These are phyloP conservation scores for Alternaria viburni DNA, from an alignment of 2,329 filamentous ascomycete species.

Conservation along the genomic window DNA sequence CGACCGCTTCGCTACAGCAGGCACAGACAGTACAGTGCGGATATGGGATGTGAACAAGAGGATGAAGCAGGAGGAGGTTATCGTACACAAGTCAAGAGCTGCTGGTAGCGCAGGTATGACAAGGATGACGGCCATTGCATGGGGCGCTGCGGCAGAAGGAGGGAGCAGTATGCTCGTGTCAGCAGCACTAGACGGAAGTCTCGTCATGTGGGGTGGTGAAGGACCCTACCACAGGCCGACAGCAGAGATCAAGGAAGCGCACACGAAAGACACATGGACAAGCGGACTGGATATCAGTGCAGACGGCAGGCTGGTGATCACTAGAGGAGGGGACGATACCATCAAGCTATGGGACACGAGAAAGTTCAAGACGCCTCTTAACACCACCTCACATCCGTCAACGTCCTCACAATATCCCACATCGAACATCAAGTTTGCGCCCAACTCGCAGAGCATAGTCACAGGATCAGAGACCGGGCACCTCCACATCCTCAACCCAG, in stretches of 20 bases:
- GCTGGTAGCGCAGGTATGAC: conserved; percentile 87
- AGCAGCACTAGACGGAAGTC: conserved; percentile 84
- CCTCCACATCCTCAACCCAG: conserved; percentile 91
- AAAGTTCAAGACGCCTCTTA: conserved; percentile 90
- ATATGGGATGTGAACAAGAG: conserved; percentile 98
- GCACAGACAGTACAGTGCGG: conserved; percentile 91
- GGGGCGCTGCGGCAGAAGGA: conserved; percentile 79
- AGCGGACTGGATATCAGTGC: conserved; percentile 88
- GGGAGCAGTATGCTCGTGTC: conserved; percentile 79
- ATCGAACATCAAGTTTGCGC: conserved; percentile 88
- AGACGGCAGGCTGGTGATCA: conserved; percentile 89
- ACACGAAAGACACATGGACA: conserved; percentile 85
- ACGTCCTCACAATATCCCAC: conserved; percentile 84
- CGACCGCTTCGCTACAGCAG: conserved; percentile 86
- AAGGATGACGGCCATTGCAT: conserved; percentile 90
- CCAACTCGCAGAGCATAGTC: conserved; percentile 81
- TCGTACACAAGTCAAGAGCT: conserved; percentile 94
- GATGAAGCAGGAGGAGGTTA: conserved; percentile 86
- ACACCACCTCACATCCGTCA: conserved; percentile 77
- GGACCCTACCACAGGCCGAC: conserved; percentile 83
- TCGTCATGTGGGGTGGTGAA: conserved; percentile 91
- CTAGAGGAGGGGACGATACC: conserved; percentile 85
- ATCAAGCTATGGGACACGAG: conserved; percentile 98
- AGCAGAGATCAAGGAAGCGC: conserved; percentile 83
- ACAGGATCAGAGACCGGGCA: conserved; percentile 87